Percentiles rank a stretch among this genome's conserved stretches.
phyloP scores from a whole-genome alignment of 2,329 filamentous ascomycete species.

The Alternaria gaisen region DNA sequence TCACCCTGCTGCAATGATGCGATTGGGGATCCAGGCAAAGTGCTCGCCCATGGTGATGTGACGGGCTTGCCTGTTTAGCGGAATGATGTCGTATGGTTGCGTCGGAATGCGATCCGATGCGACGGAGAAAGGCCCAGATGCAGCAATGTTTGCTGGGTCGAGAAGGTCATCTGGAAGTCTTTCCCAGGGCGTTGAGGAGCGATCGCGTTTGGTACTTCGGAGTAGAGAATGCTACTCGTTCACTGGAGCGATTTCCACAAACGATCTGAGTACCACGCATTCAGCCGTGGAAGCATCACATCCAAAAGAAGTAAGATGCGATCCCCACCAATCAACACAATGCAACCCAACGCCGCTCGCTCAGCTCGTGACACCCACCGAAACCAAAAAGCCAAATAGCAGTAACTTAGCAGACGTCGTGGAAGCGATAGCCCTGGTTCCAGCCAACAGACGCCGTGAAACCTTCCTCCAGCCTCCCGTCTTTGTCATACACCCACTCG shows the following conservation, averaged over 20 bases:
- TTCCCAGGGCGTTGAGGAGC: neutral
- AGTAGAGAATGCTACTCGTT: neutral
- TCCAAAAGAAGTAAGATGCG: neutral
- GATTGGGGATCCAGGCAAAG: neutral
- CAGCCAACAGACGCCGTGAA: conserved; percentile 14
- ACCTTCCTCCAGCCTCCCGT: conserved; percentile 5
- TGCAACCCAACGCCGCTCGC: conserved; percentile 6
- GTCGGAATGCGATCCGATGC: conserved; percentile 1
- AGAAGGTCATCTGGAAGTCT: conserved; percentile 11
- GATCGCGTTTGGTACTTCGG: neutral
- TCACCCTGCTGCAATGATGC: neutral
- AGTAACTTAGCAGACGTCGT: conserved; percentile 13
- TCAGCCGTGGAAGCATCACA: conserved; percentile 10
- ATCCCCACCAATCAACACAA: conserved; percentile 4
- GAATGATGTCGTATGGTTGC: neutral
- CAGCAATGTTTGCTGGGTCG: conserved; percentile 11
- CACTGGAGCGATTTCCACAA: conserved; percentile 8
- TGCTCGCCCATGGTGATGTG: conserved; percentile 3
- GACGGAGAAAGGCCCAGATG: conserved; percentile 7
- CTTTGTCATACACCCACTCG: conserved; percentile 6
- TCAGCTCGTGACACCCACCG: conserved; percentile 11
- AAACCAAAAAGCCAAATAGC: conserved; percentile 7
- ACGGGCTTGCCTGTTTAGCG: conserved; percentile 3
- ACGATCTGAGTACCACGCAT: conserved; percentile 4
- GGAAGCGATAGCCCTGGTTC: conserved; percentile 18